Evolutionary conservation across 169 alveolate genomes (phyloP), one percentile per base, ranked within the genome.

Genomic region (Eimeria tenella): DNA sequence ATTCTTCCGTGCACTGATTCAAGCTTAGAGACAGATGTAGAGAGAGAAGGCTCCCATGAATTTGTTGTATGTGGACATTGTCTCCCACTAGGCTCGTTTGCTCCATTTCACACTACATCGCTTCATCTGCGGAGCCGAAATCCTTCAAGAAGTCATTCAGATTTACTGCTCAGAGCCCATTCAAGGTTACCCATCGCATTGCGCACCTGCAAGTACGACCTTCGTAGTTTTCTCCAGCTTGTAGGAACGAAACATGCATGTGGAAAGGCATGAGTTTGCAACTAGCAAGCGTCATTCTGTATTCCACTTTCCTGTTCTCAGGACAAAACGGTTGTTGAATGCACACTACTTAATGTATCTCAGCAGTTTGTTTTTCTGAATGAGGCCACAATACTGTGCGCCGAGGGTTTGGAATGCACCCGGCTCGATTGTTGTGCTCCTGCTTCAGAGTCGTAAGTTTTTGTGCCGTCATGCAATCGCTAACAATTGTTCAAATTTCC

Each of bases 81-180:
- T 87, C 25, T 11, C 13, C 4, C 7, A 10, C 5, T 58, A 91
- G 95, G 87, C 95, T 91, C 56, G 92, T 91, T 71, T 91, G 95
- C 21, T 79, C 95, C 15, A 75, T 91, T 31, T 91, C 95, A 4
- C 95, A 91, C 58, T 81, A 91, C 92, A 60, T 91, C n/a, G 81
- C 95, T 13, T 60, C 95, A 15, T 56, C 88, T n/a, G 53, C 86
- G 49, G 95, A 91, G 25, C 95, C 74, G 68, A 91, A 91, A 53
- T 81, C 95, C 1, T 91, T 91, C 84, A 91, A 81, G 70, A 91
- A 91, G 71, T 91, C 95, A 8, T 91, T 91, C 92, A 91, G 86
- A 65, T 91, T 91, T 81, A 71, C 95, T 11, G 95, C 95, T 25
- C 93, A 91, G 10, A 86, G 92, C n/a, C 95, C 95, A 13, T 81